Evolutionary conservation across 2,329 filamentous ascomycete genomes (phyloP).

Genomic region (Neofusicoccum umdonicola): DNA sequence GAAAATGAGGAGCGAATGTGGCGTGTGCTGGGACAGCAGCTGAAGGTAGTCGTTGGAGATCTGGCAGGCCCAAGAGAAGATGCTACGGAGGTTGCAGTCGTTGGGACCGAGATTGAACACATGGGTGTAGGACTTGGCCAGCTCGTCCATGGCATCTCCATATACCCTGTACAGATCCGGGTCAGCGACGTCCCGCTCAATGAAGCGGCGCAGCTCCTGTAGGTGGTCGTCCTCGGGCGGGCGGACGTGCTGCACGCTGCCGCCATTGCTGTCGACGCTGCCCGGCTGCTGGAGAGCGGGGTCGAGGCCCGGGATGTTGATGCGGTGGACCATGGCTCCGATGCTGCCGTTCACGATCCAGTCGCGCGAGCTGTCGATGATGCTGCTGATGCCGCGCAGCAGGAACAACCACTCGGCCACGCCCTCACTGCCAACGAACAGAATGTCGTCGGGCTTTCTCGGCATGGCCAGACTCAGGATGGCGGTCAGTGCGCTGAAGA

Average conservation of each 20-base stretch:
- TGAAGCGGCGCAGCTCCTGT: constrained; percentile 1
- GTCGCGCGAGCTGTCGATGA: constrained; percentile 1
- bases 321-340: constrained; percentile 3
- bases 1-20: constrained; percentile 7
- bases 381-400: constrained; percentile 11
- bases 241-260: not conserved
- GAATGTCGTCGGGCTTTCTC: constrained; percentile 13
- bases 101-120: not conserved
- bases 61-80: constrained; percentile 7
- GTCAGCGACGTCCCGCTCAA: constrained; percentile 13
- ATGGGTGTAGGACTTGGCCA: not conserved
- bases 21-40: not conserved
- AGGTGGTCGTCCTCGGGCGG: constrained; percentile 11
- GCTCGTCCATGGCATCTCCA: not conserved
- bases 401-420: constrained; percentile 15
- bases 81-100: constrained; percentile 11
- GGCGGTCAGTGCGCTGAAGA: constrained; percentile 15
- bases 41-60: constrained; percentile 12
- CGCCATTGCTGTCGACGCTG: not conserved
- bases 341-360: constrained; percentile 9
- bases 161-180: not conserved
- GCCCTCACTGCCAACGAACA: constrained; percentile 7
- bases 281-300: not conserved
- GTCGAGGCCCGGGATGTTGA: not conserved
- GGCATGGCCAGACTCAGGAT: constrained; percentile 12